These are phyloP conservation scores for Euphrasia confusa DNA, from an alignment of 257 asterid species.

Conservation along the genomic window DNA sequence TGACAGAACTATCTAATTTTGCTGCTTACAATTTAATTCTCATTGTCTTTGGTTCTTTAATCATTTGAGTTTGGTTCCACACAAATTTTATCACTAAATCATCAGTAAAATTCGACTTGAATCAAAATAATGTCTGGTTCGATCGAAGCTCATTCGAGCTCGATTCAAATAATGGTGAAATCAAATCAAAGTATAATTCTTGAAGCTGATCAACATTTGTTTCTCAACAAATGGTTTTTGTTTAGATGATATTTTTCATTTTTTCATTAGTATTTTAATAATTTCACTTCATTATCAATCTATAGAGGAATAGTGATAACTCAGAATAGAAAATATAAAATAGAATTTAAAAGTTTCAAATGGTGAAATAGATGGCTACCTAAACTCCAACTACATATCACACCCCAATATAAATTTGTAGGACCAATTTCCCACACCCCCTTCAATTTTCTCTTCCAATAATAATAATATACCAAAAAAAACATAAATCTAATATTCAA, in stretches of 20 bases:
- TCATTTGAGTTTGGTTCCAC: neutral
- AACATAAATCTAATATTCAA: too few relatives aligned
- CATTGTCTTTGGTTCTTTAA: neutral
- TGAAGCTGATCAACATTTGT: too few relatives aligned
- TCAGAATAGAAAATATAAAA: neutral
- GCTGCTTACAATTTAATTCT: neutral
- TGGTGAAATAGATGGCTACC: neutral
- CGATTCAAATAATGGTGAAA: too few relatives aligned
- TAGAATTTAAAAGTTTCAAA: neutral
- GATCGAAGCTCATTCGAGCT: too few relatives aligned
- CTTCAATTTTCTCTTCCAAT: neutral
- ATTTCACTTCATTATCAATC: too few relatives aligned
- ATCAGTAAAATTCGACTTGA: too few relatives aligned
- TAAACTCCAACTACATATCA: neutral
- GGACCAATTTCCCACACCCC: constrained; percentile 2
- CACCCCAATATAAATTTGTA: neutral
- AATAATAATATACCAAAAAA: neutral
- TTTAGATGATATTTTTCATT: too few relatives aligned
- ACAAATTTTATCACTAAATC: too few relatives aligned
- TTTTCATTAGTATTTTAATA: too few relatives aligned
- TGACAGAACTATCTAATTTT: neutral
- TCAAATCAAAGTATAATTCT: too few relatives aligned
- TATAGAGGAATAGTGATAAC: neutral
- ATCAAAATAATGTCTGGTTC: too few relatives aligned
- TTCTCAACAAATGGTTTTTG: too few relatives aligned